These are phyloP conservation scores for Colletotrichum chlorophyti DNA, from an alignment of 2,329 filamentous ascomycete species.

Conservation along the genomic window DNA sequence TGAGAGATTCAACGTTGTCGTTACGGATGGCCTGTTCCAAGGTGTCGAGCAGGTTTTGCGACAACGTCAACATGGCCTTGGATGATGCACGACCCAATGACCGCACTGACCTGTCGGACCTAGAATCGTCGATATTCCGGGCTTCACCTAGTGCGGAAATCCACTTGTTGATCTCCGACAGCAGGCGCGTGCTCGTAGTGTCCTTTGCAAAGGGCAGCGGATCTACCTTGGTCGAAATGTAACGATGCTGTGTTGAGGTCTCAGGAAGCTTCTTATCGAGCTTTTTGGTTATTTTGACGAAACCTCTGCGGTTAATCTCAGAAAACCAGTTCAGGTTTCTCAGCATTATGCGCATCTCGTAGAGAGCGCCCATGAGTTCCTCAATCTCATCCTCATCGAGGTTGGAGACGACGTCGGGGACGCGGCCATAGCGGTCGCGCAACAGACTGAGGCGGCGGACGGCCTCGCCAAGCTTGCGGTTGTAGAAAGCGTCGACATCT, in stretches of 20 bases:
- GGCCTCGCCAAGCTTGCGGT: conserved; percentile 89
- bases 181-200: conserved; percentile 53
- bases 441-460: conserved; percentile 84
- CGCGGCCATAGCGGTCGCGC: conserved; percentile 84
- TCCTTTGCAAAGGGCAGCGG: conserved; percentile 86
- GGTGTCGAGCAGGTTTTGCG: conserved; percentile 71
- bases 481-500: conserved; percentile 96
- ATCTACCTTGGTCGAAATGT: conserved; percentile 90
- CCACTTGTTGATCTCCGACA: conserved; percentile 84
- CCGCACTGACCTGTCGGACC: conserved; percentile 75
- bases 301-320: conserved; percentile 93
- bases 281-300: conserved; percentile 99
- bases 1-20: conserved; percentile 67
- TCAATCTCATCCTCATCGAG: conserved; percentile 90
- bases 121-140: conserved; percentile 77
- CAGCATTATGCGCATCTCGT: conserved; percentile 86
- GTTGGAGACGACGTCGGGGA: conserved; percentile 70
- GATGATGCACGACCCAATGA: conserved; percentile 81
- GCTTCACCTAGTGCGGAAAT: conserved; percentile 81
- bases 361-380: conserved; percentile 86
- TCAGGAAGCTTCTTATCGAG: conserved; percentile 91
- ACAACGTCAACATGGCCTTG: conserved; percentile 76
- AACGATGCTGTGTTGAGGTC: conserved; percentile 80
- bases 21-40: conserved; percentile 75
- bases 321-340: conserved; percentile 97